Conservation (phyloP, 495 filamentous ascomycete species). For the Chaetomium fimeti region DNA sequence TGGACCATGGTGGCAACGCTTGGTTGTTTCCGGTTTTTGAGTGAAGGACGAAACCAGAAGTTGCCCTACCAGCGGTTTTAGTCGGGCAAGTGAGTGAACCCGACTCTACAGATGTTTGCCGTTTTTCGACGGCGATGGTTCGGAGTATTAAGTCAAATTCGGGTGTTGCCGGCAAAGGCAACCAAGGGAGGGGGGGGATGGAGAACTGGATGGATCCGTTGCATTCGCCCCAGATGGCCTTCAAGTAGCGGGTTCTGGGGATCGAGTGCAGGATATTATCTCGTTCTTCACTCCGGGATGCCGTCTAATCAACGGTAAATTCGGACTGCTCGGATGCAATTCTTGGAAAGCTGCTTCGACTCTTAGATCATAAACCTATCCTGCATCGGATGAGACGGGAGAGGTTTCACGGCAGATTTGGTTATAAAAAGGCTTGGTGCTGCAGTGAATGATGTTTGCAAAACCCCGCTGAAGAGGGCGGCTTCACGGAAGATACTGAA, state of each 20-base stretch:
- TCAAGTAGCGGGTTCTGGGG: no score
- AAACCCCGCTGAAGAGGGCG: background rate
- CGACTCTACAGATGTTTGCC: background rate
- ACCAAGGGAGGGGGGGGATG: background rate
- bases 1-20: conserved; percentile 40
- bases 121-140: background rate
- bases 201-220: background rate
- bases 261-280: background rate
- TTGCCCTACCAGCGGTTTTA: background rate
- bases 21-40: background rate
- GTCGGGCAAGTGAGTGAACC: conserved; percentile 9
- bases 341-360: background rate
- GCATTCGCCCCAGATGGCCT: conserved; percentile 5
- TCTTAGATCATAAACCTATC: background rate
- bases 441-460: background rate
- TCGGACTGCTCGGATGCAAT: background rate
- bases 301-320: background rate
- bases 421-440: background rate
- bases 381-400: background rate
- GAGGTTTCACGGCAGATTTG: background rate
- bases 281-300: background rate
- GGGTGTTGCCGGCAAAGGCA: conserved; percentile 19
- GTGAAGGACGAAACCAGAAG: background rate
- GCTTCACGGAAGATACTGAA: background rate
- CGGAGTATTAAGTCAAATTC: conserved; percentile 13